Evolutionary conservation across 1,139 yeast genomes (phyloP).

Genomic region (Lodderomyces orthopsilosis): DNA sequence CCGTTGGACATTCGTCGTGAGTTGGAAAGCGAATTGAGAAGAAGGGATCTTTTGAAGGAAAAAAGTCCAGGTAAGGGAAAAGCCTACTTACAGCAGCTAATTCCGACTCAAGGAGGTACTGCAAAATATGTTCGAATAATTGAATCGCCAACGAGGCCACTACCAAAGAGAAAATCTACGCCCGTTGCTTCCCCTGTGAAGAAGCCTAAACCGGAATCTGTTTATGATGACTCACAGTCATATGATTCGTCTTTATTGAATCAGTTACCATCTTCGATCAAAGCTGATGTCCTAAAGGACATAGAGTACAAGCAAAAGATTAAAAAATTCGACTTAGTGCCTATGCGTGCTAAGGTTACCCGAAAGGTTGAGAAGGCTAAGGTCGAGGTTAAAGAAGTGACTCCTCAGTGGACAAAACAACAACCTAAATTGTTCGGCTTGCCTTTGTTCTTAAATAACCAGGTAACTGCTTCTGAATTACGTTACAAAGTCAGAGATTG

Average conservation of each 20-base stretch:
- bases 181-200: constrained; percentile 15
- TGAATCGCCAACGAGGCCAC: constrained; percentile 29
- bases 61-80: constrained; percentile 19
- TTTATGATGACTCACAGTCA: constrained; percentile 17
- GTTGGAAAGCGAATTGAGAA: constrained; percentile 40
- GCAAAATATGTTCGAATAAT: constrained; percentile 36
- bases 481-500: constrained; percentile 41
- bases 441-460: constrained; percentile 38
- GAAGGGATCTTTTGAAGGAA: constrained; percentile 28
- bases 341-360: constrained; percentile 31
- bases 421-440: constrained; percentile 20
- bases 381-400: constrained; percentile 20
- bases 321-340: constrained; percentile 26
- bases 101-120: constrained; percentile 34
- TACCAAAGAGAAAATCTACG: constrained; percentile 4
- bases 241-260: constrained; percentile 43
- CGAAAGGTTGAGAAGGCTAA: constrained; percentile 19
- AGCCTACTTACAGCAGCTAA: constrained; percentile 39
- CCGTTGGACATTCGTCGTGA: constrained; percentile 55
- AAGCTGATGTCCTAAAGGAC: constrained; percentile 42
- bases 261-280: constrained; percentile 46
- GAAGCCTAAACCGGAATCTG: constrained; percentile 10
- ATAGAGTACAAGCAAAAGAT: constrained; percentile 29
- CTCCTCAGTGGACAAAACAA: constrained; percentile 25
- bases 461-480: constrained; percentile 27